A percentile compares a stretch with the other conserved stretches of the same genome.
phyloP scores from a whole-genome alignment of 768 basidiomycete genomes.

The Boletellus ananiceps region DNA sequence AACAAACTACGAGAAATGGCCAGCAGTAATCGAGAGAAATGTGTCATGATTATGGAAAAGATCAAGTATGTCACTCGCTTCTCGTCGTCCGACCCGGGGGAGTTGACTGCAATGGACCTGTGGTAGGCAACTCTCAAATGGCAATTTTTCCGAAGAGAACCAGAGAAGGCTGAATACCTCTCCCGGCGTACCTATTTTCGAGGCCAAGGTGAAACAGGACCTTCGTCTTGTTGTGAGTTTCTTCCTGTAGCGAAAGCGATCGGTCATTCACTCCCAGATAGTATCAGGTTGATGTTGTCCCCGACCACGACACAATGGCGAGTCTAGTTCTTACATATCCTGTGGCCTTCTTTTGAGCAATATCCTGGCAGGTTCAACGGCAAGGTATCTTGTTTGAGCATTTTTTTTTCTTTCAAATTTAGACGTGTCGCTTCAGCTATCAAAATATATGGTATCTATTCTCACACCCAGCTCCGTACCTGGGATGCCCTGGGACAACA shows the following conservation, averaged over 20 bases:
- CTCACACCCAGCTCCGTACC: constrained; percentile 43
- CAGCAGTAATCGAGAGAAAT: constrained; percentile 42
- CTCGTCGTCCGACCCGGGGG: neutral
- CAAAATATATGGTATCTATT: constrained; percentile 48
- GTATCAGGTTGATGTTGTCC: constrained; percentile 49
- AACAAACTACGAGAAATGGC: constrained; percentile 45
- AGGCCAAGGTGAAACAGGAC: constrained; percentile 62
- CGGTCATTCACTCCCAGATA: constrained; percentile 12
- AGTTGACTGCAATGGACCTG: neutral
- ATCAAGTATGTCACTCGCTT: constrained; percentile 45
- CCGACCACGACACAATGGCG: constrained; percentile 34
- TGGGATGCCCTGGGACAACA: constrained; percentile 47
- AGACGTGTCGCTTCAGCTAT: constrained; percentile 32
- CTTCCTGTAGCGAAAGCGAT: neutral
- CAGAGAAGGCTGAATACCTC: constrained; percentile 53
- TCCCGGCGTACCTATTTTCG: constrained; percentile 54
- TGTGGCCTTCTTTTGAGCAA: neutral
- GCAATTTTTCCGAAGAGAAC: constrained; percentile 65
- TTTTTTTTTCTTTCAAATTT: neutral
- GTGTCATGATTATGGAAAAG: constrained; percentile 59
- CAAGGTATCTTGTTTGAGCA: constrained; percentile 30
- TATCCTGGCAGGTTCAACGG: constrained; percentile 31
- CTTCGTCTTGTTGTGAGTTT: constrained; percentile 45
- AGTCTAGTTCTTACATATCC: neutral
- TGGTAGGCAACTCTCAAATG: constrained; percentile 60